Conservation (phyloP, 1,284 basidiomycete species). For the Austroboletus niveus region DNA sequence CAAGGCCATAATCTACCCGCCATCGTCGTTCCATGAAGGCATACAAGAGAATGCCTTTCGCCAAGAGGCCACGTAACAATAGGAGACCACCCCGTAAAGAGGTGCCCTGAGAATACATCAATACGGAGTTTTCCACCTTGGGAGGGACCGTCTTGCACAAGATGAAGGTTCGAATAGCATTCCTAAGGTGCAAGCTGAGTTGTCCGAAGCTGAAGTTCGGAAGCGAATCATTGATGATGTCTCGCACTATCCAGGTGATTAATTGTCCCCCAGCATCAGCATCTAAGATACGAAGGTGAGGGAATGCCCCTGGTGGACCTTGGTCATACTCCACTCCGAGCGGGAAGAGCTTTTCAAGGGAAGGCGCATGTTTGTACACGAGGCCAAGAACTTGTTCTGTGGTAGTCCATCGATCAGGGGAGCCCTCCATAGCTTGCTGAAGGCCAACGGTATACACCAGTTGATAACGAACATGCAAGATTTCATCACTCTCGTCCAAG, state of each 20-base stretch:
- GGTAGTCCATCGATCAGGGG: slow-evolving; percentile 47
- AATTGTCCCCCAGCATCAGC: slow-evolving; percentile 24
- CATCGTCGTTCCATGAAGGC: slow-evolving; percentile 44
- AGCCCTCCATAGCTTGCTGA: slow-evolving; percentile 40
- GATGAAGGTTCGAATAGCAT: slow-evolving; percentile 26
- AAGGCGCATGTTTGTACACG: slow-evolving; percentile 14
- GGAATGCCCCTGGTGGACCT: slow-evolving; percentile 25
- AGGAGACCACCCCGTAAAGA: slow-evolving; percentile 37
- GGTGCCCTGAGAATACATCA: slow-evolving; percentile 13
- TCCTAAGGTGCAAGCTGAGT: slow-evolving; percentile 10
- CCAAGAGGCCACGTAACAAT: slow-evolving; percentile 46
- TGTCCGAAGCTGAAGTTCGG: slow-evolving; percentile 20
- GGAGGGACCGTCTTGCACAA: background rate
- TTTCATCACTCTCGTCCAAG: no score
- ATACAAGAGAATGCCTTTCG: slow-evolving; percentile 41
- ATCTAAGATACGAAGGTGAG: slow-evolving; percentile 35
- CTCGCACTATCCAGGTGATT: slow-evolving; percentile 20
- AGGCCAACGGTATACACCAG: slow-evolving; percentile 48
- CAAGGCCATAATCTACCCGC: slow-evolving; percentile 55
- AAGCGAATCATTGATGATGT: slow-evolving; percentile 26
- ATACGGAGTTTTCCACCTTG: slow-evolving; percentile 16
- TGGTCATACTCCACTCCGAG: slow-evolving; percentile 11
- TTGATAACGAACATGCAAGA: slow-evolving; percentile 36
- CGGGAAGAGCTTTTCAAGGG: slow-evolving; percentile 17
- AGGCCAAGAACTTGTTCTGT: slow-evolving; percentile 41